A percentile compares a stretch with the other conserved stretches of the same genome.
phyloP scores from a whole-genome alignment of 2,329 filamentous ascomycete species.

The Dryadomyces quercivorus region DNA sequence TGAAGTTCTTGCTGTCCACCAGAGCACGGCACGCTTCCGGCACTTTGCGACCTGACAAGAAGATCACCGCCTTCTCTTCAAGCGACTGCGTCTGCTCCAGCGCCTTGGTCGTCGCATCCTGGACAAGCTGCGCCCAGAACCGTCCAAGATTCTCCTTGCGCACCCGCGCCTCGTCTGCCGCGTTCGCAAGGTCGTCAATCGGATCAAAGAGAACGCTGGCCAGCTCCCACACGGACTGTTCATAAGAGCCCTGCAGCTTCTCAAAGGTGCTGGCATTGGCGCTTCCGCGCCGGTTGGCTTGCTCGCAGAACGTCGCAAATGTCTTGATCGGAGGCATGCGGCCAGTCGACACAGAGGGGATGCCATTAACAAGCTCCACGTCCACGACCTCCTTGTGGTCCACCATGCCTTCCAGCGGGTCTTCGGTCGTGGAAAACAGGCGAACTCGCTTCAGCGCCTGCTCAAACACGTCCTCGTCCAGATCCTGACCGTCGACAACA shows the following conservation, averaged over 20 bases:
- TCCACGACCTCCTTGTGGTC: conserved; percentile 43
- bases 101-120: conserved; percentile 34
- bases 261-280: conserved; percentile 24
- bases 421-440: conserved; percentile 3
- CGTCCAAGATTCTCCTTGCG: conserved; percentile 55
- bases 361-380: conserved; percentile 39
- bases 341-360: conserved; percentile 46
- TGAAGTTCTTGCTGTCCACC: conserved; percentile 60
- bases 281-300: conserved; percentile 19
- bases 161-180: conserved; percentile 23
- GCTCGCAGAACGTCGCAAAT: conserved; percentile 29
- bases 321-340: conserved; percentile 31
- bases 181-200: conserved; percentile 30
- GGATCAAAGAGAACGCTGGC: conserved; percentile 78
- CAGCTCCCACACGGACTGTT: conserved; percentile 73
- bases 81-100: conserved; percentile 47
- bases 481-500: conserved; percentile 3
- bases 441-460: conserved; percentile 12
- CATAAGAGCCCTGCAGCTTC: conserved; percentile 32
- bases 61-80: conserved; percentile 76
- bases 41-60: conserved; percentile 67
- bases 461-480: conserved; percentile 4
- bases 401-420: conserved; percentile 8
- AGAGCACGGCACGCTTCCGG: conserved; percentile 74
- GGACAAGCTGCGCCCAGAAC: conserved; percentile 56